Evolutionary conservation across 2,329 filamentous ascomycete species (phyloP).

Genomic region (Aspergillus luchuensis): DNA sequence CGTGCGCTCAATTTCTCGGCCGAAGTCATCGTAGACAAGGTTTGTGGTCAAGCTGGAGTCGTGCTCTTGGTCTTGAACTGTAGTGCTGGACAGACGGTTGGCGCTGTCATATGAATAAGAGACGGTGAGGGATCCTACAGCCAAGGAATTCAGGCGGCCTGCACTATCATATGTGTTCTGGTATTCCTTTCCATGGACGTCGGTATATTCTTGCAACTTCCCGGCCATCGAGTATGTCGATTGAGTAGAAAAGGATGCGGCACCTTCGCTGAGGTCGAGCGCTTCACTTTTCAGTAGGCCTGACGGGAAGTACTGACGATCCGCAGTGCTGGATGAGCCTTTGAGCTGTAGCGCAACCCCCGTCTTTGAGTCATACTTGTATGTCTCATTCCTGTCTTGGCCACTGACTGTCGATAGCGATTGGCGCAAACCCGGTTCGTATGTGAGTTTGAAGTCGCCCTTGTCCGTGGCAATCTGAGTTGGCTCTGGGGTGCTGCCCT

Average conservation of each 20-base stretch:
- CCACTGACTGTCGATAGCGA: too few species aligned
- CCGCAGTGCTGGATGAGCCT: too few species aligned
- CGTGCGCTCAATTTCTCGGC: not conserved
- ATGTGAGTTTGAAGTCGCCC: too few species aligned
- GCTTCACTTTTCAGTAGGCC: not conserved
- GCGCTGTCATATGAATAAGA: not conserved
- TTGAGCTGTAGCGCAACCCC: too few species aligned
- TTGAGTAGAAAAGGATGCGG: not conserved
- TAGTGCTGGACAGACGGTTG: not conserved
- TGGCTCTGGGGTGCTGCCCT: not conserved
- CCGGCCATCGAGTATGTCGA: constrained; percentile 12
- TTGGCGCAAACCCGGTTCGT: too few species aligned
- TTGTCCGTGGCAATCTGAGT: not conserved
- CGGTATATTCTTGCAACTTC: constrained; percentile 5
- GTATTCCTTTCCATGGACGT: constrained; percentile 5
- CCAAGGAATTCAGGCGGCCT: not conserved
- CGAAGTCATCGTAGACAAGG: constrained; percentile 6
- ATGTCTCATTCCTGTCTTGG: too few species aligned
- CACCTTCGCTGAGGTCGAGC: not conserved
- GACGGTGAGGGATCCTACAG: not conserved
- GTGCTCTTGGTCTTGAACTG: not conserved
- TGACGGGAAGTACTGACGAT: not conserved
- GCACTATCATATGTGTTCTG: constrained; percentile 1
- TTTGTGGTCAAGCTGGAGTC: not conserved
- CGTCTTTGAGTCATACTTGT: too few species aligned